Conservation (phyloP, 1,284 basidiomycete species). For the Rhodotorula sp. region DNA sequence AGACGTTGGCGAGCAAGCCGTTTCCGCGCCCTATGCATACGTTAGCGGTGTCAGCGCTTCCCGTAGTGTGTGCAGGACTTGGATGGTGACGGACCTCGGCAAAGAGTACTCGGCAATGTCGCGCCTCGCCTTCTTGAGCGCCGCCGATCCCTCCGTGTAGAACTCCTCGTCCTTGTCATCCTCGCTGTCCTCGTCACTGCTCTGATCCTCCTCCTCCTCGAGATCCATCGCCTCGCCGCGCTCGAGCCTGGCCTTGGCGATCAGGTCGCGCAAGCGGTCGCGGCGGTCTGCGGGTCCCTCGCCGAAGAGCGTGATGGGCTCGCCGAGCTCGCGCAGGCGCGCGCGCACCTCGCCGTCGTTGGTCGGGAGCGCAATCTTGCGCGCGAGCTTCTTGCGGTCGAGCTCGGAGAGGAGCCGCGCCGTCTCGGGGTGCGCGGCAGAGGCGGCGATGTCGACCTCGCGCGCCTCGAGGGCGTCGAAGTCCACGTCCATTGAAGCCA, state of each 20-base stretch:
- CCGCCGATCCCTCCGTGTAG: conserved; percentile 86
- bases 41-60: not conserved
- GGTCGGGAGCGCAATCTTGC: conserved; percentile 91
- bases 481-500: conserved; percentile 34
- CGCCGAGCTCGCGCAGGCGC: conserved; percentile 83
- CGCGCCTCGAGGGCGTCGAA: conserved; percentile 36
- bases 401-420: conserved; percentile 59
- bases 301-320: conserved; percentile 95
- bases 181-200: conserved; percentile 55
- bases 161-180: conserved; percentile 85
- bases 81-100: conserved; percentile 68
- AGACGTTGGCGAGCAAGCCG: conserved; percentile 83
- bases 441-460: conserved; percentile 19
- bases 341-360: conserved; percentile 90
- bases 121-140: conserved; percentile 78
- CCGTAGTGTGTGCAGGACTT: not conserved
- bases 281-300: conserved; percentile 73
- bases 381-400: conserved; percentile 92
- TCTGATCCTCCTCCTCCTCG: conserved; percentile 30
- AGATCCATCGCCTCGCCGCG: conserved; percentile 60
- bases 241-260: conserved; percentile 75
- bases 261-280: conserved; percentile 88
- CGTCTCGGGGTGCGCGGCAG: conserved; percentile 38
- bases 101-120: conserved; percentile 88
- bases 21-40: conserved; percentile 75